These are phyloP conservation scores for Paspalum vaginatum DNA, from an alignment of 176 grass and related monocot species.

Conservation along the genomic window DNA sequence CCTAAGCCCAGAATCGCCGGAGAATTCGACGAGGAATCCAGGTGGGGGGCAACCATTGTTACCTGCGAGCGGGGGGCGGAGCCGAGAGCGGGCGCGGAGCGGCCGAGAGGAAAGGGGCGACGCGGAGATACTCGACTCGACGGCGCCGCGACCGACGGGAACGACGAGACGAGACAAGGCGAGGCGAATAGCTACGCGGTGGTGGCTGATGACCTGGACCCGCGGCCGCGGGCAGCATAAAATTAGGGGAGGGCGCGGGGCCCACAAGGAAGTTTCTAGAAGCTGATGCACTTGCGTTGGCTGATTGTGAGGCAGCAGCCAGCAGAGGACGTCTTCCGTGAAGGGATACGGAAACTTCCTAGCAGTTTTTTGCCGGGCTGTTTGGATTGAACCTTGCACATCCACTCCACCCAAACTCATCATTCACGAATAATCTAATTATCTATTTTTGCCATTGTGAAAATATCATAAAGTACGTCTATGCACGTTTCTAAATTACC, in stretches of 20 bases:
- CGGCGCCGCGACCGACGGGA: background rate
- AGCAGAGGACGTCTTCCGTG: background rate
- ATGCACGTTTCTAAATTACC: too few relatives aligned
- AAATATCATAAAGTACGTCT: too few relatives aligned
- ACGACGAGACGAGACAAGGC: background rate
- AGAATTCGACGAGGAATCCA: background rate
- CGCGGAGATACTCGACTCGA: background rate
- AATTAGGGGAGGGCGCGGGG: slow-evolving; percentile 9
- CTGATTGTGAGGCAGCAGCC: background rate
- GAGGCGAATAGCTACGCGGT: background rate
- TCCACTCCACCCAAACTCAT: too few relatives aligned
- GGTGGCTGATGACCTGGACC: slow-evolving; percentile 22
- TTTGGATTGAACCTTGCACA: too few relatives aligned
- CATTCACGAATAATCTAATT: too few relatives aligned
- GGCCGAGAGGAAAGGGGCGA: background rate
- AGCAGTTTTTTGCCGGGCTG: too few relatives aligned
- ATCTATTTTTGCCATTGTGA: too few relatives aligned
- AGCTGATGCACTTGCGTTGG: background rate
- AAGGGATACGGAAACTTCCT: background rate
- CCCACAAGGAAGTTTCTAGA: slow-evolving; percentile 43
- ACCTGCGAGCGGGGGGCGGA: slow-evolving; percentile 21
- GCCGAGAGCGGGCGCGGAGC: background rate
- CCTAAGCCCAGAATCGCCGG: background rate
- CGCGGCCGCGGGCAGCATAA: background rate
- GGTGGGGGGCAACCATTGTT: background rate